A percentile compares a stretch with the other conserved stretches of the same genome.
Conservation (phyloP, 768 basidiomycete species). For the Leccinum olivaceopallidum region DNA sequence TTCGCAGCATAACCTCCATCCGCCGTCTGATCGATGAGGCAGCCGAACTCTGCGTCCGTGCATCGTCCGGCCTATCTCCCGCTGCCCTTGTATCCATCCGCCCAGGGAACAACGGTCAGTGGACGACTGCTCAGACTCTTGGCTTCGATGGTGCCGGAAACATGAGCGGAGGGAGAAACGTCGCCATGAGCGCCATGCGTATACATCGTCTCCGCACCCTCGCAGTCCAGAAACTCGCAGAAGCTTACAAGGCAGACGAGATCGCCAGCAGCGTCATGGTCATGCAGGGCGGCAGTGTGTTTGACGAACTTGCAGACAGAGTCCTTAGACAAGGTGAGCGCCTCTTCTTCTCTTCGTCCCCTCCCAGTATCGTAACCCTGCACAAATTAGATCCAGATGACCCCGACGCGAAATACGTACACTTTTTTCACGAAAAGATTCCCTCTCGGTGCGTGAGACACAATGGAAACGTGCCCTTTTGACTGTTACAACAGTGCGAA, state of each 20-base stretch:
- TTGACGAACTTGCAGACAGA: constrained; percentile 89
- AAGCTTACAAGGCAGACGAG: constrained; percentile 85
- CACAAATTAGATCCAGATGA: constrained; percentile 64
- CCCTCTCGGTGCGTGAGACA: constrained; percentile 72
- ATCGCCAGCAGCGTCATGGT: constrained; percentile 93
- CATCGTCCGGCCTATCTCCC: constrained; percentile 79
- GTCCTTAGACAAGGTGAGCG: constrained; percentile 69
- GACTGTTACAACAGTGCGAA: constrained; percentile 24
- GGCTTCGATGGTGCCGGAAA: constrained; percentile 62
- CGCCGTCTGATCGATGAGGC: constrained; percentile 87
- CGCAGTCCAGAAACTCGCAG: constrained; percentile 84
- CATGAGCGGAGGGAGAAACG: constrained; percentile 62
- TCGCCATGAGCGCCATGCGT: constrained; percentile 83
- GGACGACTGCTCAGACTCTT: constrained; percentile 63
- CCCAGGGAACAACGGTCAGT: constrained; percentile 44
- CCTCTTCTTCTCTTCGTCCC: background rate
- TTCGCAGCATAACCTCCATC: constrained; percentile 72
- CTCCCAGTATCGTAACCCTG: background rate
- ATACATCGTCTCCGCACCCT: constrained; percentile 77
- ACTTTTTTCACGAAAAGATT: constrained; percentile 95
- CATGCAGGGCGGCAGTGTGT: constrained; percentile 92
- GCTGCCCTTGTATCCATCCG: constrained; percentile 71
- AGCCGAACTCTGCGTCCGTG: constrained; percentile 83
- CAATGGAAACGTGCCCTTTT: constrained; percentile 8
- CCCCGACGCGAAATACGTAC: constrained; percentile 81